Percentiles rank a stretch among this genome's conserved stretches.
Evolutionary conservation across 202 grass and related monocot species (phyloP).

Genomic region (Saccharum hybrid): DNA sequence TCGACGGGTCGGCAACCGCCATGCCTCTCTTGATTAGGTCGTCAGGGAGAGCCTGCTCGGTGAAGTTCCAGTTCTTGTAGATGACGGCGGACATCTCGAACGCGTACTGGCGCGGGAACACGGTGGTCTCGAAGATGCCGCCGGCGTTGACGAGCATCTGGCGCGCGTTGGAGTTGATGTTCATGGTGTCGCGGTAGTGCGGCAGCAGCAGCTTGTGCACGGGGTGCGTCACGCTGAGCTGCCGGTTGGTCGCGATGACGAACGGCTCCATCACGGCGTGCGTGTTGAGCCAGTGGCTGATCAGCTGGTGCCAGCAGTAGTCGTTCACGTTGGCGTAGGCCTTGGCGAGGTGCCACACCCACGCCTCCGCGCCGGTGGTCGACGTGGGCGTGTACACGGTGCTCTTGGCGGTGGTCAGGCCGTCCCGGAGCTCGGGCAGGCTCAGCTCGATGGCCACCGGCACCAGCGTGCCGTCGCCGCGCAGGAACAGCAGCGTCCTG

Average conservation of each 20-base stretch:
- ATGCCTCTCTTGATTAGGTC: conserved; percentile 30
- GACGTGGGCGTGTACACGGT: too few relatives aligned
- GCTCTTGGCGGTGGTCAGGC: too few relatives aligned
- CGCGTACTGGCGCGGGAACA: conserved; percentile 44
- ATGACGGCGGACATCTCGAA: conserved; percentile 46
- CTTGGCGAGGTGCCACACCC: too few relatives aligned
- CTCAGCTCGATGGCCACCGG: conserved; percentile 15
- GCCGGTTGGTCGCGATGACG: conserved; percentile 49
- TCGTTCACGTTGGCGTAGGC: too few relatives aligned
- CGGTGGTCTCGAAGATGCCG: conserved; percentile 50
- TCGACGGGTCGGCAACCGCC: conserved; percentile 34
- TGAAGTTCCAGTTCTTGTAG: conserved; percentile 44
- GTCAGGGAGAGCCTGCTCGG: conserved; percentile 48
- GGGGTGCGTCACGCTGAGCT: conserved; percentile 51
- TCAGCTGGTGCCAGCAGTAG: too few relatives aligned
- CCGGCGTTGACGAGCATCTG: conserved; percentile 48
- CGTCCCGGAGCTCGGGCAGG: background rate
- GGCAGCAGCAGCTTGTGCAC: conserved; percentile 48
- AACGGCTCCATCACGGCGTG: conserved; percentile 55
- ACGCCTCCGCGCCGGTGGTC: too few relatives aligned
- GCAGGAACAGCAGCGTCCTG: conserved; percentile 26
- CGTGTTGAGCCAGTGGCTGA: conserved; percentile 36
- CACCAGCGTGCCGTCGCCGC: background rate
- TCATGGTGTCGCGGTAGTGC: conserved; percentile 55
- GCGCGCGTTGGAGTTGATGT: conserved; percentile 52